Evolutionary conservation across 805 yeast species (phyloP), one percentile per base, ranked within the genome.

Genomic region (Candida broadrunensis): DNA sequence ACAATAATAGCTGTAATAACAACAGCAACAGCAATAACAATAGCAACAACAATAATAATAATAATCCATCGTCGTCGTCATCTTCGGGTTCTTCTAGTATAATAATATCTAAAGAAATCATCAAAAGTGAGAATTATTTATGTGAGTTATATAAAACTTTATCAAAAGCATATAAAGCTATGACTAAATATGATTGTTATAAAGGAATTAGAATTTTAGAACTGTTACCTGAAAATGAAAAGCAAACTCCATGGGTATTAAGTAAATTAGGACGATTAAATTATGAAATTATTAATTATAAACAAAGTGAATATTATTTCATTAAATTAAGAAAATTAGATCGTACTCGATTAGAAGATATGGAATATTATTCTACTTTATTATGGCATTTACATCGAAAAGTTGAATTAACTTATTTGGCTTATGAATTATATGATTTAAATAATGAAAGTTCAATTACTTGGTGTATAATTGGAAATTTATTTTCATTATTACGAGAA

Each of bases 341-440:
- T 62, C 77, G 91, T 32, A 85, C 90, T 9, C 72, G 98, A 42
- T 58, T 83, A 13, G 81, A 80, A 46, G 98, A 89, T 56, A 88
- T 91, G 93, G 98, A 93, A 55, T 80, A 82, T 51, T 89, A 79
- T 56, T 88, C 97, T 0, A 91, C 98, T 0, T 68, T 89, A 21
- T 70, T 91, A 43, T 91, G 99, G 99, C 98, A 93, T 66, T 64
- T 89, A 37, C 91, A 85, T 41, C 83, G 82, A 53, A 89, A 85
- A 36, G 77, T 80, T 16, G 90, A 83, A 41, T 70, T 93, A 38
- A 82, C 93, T n/a, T 81, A 75, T 52, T 70, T 93, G 42, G 86
- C 96, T 3, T 87, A 86, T 56, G 97, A 89, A 49, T 67, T 91
- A 32, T 70, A 81, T 46, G 86, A 81, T 43, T 67, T 81, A 14